phyloP scores from a whole-genome alignment of 2,329 filamentous ascomycete genomes.

The Balansia obtecta region DNA sequence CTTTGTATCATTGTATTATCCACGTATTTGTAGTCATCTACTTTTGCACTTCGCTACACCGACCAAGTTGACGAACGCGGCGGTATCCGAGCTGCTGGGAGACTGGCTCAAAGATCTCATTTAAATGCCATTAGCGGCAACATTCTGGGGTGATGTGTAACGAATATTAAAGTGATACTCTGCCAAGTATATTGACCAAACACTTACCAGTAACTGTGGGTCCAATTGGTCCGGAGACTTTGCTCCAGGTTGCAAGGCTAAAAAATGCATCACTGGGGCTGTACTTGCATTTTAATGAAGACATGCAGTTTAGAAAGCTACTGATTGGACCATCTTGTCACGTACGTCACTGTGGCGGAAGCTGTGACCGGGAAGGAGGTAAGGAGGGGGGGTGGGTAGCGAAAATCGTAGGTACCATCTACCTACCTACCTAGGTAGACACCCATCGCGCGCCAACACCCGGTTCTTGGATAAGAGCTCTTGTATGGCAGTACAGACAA shows the following conservation, averaged over 20 bases:
- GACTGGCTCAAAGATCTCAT: too few species aligned
- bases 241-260: neutral
- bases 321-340: neutral
- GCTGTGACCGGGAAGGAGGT: slow-evolving; percentile 2
- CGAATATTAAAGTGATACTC: too few species aligned
- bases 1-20: neutral
- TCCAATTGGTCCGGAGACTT: neutral
- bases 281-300: neutral
- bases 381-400: too few species aligned
- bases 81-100: too few species aligned
- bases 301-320: neutral
- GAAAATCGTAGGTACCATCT: neutral
- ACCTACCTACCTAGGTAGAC: too few species aligned
- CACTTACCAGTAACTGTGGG: neutral
- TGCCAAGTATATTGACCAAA: too few species aligned
- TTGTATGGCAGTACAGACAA: neutral
- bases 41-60: neutral
- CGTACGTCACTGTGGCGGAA: slow-evolving; percentile 13
- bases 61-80: too few species aligned
- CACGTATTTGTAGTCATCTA: neutral
- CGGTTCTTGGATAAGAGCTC: neutral
- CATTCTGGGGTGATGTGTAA: too few species aligned
- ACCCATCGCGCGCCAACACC: too few species aligned
- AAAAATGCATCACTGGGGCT: neutral
- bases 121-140: neutral